Evolutionary conservation across 768 basidiomycete genomes (phyloP), one percentile per base, ranked within the genome.

Genomic region (Botryobasidium botryosum): DNA sequence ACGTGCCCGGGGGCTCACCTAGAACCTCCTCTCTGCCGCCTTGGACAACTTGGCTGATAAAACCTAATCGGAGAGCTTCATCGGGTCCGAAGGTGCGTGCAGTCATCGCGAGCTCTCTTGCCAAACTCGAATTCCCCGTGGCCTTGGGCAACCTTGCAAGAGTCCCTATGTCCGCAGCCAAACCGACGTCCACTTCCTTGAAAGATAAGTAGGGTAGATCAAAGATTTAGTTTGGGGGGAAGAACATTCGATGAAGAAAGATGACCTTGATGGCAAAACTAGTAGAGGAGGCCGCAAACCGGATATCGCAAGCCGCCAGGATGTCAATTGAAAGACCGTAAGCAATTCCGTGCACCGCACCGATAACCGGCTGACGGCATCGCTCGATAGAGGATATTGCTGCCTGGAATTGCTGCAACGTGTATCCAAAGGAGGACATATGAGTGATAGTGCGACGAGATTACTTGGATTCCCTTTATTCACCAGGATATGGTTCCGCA

Each of bases 161-260:
- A 0, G 84, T 76, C 0, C 90, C 90, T 32, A 90, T 76, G 56
- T 91, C 88, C 0, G 88, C 79, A 2, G 88, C 87, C 1, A 92
- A 65, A 0, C 82, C 87, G 21, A 88, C 69, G 55, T 88, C 82
- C 2, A 86, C 77, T 67, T 91, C 84, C 83, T 86, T n/a, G n/a
- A n/a, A n/a, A n/a, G n/a, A n/a, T n/a, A n/a, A 54, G 29, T 33
- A 39, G 46, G 39, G 17, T 43, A 20, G 36, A 35, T 17, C 8
- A 33, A 8, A 8, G 17, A 8, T 33, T 17, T 10, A 21, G 20
- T 13, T 10, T 21, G 12, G 37, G 23, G 8, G 23, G 23, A 21
- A 39, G 23, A 21, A 21, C 37, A 24, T 39, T 10, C 10, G 8
- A 39, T 13, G 8, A 21, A 39, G 13, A 24, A 21, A 13, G 13